phyloP scores from a whole-genome alignment of 202 grass and related monocot genomes.

The Digitaria exilis region DNA sequence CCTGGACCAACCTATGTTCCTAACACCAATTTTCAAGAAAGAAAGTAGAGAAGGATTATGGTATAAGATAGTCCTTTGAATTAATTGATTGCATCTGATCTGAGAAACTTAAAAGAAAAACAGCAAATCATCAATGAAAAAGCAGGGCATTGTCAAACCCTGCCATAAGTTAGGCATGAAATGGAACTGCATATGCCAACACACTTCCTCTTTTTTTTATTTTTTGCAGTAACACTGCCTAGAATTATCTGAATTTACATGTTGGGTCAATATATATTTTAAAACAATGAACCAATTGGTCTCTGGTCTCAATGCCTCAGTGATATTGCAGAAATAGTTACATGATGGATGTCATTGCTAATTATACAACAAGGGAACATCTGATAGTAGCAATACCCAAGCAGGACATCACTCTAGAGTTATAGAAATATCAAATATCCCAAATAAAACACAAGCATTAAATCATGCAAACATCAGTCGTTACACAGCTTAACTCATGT shows the following conservation, averaged over 20 bases:
- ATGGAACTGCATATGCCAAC: background rate
- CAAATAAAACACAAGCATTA: background rate
- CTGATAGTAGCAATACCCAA: background rate
- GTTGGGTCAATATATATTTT: background rate
- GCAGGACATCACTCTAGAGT: conserved; percentile 9
- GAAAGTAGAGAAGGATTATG: background rate
- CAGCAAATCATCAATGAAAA: background rate
- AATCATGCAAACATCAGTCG: background rate
- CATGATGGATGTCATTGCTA: conserved; percentile 9
- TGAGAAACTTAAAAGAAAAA: background rate
- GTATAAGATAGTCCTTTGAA: background rate
- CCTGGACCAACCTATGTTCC: background rate
- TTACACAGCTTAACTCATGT: background rate
- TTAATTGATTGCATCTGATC: background rate
- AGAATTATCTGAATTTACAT: background rate
- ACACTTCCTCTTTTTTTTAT: background rate
- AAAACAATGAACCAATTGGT: background rate
- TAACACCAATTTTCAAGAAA: background rate
- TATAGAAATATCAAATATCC: conserved; percentile 1
- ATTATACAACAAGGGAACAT: background rate
- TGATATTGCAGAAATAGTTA: conserved; percentile 9
- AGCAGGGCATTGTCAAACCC: background rate
- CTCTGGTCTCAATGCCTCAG: background rate
- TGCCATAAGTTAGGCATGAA: conserved; percentile 3
- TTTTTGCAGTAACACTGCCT: background rate